Base-by-base conservation (phyloP, 2,329 filamentous ascomycete genomes). In the Aphanocladium album region DNA sequence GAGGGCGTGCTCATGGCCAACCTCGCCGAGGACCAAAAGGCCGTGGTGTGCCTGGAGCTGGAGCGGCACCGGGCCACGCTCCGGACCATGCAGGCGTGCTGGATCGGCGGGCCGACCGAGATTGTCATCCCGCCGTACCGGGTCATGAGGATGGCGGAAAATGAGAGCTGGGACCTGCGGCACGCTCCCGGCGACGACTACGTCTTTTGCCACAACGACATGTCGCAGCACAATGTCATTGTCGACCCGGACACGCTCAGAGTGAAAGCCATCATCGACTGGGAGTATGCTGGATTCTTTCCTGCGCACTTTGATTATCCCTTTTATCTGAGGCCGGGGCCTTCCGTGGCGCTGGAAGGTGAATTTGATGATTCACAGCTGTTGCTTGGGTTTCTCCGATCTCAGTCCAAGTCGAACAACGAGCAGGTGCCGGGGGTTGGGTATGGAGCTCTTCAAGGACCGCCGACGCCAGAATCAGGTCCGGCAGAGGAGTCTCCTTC, bases 211-310 rank as follows among this genome's bases (percentile, higher is more conserved):
- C 62, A 65, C 27, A 64, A 64, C 37, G 62, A 64, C 33, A 35
- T 65, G 3, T 64, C 59, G 5, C 14, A 43, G 35, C 49, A 64
- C 23, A 65, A 65, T 37, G 56, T 64, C 47, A 62, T 64, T 35
- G 64, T 65, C 8, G 56, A 67, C n/a, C 63, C 62, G 11, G 58
- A 64, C 1, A 70, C 69, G 3, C 55, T 74, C 23, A 70, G 71
- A 46, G 68, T 75, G 14, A 62, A 59, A 2, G 72, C 71, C 8
- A 71, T 75, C 39, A 66, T 76, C 19, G 74, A 75, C 51, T 76
- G 73, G 73, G 74, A 76, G 62, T 74, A 72, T 58, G 69, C 69
- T 1, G 73, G 73, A 1, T 75, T 72, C 62, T 75, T 64, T 45
- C 71, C 69, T 2, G 41, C 54, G 4, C 59, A 67, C 51, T 73